Evolutionary conservation across 2,329 filamentous ascomycete species (phyloP).

Genomic region (Aspergillus sp.): DNA sequence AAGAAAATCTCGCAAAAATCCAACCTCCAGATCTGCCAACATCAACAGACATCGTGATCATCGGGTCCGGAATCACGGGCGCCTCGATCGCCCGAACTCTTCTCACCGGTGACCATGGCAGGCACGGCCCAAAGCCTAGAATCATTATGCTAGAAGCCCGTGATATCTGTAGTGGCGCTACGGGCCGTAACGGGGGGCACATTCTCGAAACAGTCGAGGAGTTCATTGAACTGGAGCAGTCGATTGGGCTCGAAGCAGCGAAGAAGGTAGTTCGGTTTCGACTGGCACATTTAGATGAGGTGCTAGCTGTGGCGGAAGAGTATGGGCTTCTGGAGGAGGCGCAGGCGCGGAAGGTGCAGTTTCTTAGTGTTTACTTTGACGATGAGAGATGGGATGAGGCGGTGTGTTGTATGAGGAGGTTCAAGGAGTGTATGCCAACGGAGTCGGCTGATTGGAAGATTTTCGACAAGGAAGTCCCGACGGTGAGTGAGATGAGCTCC

Average conservation of each 20-base stretch:
- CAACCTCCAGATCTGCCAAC: slow-evolving; percentile 21
- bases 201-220: slow-evolving; percentile 29
- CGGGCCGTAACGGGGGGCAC: slow-evolving; percentile 35
- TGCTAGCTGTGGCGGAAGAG: slow-evolving; percentile 20
- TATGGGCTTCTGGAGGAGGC: slow-evolving; percentile 19
- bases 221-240: slow-evolving; percentile 18
- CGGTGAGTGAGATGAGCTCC: slow-evolving; percentile 8
- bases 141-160: slow-evolving; percentile 33
- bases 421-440: slow-evolving; percentile 27
- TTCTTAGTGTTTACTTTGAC: slow-evolving; percentile 29
- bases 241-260: slow-evolving; percentile 20
- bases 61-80: slow-evolving; percentile 32
- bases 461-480: slow-evolving; percentile 23
- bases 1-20: slow-evolving; percentile 21
- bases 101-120: slow-evolving; percentile 4
- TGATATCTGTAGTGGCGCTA: slow-evolving; percentile 32
- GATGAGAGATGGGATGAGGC: slow-evolving; percentile 24
- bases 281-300: slow-evolving; percentile 23
- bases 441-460: slow-evolving; percentile 27
- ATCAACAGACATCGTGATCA: slow-evolving; percentile 29
- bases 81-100: slow-evolving; percentile 26
- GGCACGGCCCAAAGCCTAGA: slow-evolving; percentile 3
- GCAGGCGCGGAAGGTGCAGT: slow-evolving; percentile 28
- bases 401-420: slow-evolving; percentile 18
- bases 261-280: slow-evolving; percentile 23